Evolutionary conservation across 2,329 filamentous ascomycete species (phyloP).

Genomic region (Decorospora gaudefroyi): DNA sequence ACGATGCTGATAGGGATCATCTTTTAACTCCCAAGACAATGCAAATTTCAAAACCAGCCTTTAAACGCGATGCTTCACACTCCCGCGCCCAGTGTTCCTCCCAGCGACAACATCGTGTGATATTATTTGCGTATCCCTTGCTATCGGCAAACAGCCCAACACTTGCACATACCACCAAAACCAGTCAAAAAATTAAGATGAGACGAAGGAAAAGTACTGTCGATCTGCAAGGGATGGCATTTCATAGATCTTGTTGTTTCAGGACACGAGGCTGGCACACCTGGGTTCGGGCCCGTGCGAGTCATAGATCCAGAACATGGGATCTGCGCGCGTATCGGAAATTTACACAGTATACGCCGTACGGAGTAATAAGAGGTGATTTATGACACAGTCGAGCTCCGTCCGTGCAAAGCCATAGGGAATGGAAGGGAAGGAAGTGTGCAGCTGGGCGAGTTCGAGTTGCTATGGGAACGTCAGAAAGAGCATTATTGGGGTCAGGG

Average conservation of each 20-base stretch:
- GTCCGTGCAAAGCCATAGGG: not conserved
- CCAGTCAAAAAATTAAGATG: not conserved
- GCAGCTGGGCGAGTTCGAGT: not conserved
- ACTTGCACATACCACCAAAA: not conserved
- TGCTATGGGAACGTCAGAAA: not conserved
- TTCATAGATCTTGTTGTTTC: not conserved
- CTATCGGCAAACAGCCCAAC: not conserved
- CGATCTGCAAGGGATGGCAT: constrained; percentile 1
- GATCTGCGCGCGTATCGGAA: too few relatives aligned
- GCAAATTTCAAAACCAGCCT: too few relatives aligned
- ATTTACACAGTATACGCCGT: too few relatives aligned
- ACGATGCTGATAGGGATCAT: too few relatives aligned
- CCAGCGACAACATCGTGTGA: too few relatives aligned
- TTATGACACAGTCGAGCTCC: too few relatives aligned
- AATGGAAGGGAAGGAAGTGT: not conserved
- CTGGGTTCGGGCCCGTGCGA: constrained; percentile 1
- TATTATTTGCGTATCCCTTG: too few relatives aligned
- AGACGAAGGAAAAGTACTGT: not conserved
- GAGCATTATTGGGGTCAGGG: too few relatives aligned
- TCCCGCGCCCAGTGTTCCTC: not conserved
- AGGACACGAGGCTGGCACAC: not conserved
- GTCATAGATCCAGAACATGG: not conserved
- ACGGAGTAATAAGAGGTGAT: too few relatives aligned
- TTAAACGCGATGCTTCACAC: not conserved
- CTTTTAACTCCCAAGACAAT: too few relatives aligned